phyloP scores from a whole-genome alignment of 140 eudicot species.

The Ambrosia hybrid region DNA sequence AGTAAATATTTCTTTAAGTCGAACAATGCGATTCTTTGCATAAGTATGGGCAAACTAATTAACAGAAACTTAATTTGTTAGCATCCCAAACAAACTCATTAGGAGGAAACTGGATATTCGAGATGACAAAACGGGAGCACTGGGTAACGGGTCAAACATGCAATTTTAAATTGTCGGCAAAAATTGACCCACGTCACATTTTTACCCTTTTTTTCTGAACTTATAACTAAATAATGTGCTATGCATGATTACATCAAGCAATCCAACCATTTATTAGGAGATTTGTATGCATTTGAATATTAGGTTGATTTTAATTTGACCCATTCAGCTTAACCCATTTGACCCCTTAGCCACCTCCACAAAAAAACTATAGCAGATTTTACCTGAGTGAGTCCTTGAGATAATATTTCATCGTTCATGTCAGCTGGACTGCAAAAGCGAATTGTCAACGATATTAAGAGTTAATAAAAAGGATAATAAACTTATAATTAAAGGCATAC shows the following conservation, averaged over 20 bases:
- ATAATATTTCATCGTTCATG: slow-evolving; percentile 78
- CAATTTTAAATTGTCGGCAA: not conserved
- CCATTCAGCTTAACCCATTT: not conserved
- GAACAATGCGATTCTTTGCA: slow-evolving; percentile 70
- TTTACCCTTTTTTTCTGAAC: not conserved
- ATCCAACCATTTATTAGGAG: not conserved
- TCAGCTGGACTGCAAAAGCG: slow-evolving; percentile 82
- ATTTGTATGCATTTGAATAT: slow-evolving; percentile 3
- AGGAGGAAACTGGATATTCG: not conserved
- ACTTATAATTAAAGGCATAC: not conserved
- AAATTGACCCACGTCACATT: not conserved
- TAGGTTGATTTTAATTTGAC: slow-evolving; percentile 1
- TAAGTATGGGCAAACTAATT: slow-evolving; percentile 76
- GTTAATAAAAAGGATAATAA: not conserved
- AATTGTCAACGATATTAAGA: slow-evolving; percentile 3
- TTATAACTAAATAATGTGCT: not conserved
- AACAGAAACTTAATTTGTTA: slow-evolving; percentile 8
- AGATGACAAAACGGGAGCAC: not conserved
- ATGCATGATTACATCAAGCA: not conserved
- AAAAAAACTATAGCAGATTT: slow-evolving; percentile 14
- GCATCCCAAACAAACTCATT: slow-evolving; percentile 11
- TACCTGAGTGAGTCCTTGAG: slow-evolving; percentile 95
- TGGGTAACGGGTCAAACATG: not conserved
- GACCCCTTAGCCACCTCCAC: not conserved
- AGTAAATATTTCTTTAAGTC: slow-evolving; percentile 83